Conservation (phyloP, 257 asterid species). For the Jacaranda mimosifolia region DNA sequence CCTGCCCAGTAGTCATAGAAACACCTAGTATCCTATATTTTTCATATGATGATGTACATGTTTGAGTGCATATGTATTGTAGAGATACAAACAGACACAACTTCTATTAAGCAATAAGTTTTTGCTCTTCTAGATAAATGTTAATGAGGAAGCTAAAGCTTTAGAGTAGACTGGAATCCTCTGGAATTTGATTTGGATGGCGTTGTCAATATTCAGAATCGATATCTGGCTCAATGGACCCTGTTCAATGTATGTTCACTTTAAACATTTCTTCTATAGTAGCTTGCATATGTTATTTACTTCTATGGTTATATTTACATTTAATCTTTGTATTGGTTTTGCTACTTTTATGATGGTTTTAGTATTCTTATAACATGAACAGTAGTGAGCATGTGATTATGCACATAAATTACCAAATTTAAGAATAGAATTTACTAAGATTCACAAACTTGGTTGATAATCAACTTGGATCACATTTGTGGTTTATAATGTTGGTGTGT, state of each 20-base stretch:
- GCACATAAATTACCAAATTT: not conserved
- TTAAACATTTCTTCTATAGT: not conserved
- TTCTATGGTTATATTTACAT: no score
- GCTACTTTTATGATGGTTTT: not conserved
- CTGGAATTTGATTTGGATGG: slow-evolving; percentile 67
- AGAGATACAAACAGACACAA: not conserved
- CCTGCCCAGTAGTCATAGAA: not conserved
- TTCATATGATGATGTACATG: slow-evolving; percentile 9
- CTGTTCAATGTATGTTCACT: slow-evolving; percentile 57
- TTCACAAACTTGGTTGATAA: not conserved
- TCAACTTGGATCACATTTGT: not conserved
- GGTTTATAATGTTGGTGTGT: not conserved
- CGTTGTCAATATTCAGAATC: slow-evolving; percentile 70
- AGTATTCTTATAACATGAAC: not conserved
- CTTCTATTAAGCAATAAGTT: not conserved
- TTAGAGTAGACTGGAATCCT: slow-evolving; percentile 71
- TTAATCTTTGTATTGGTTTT: no score
- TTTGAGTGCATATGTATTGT: slow-evolving; percentile 1
- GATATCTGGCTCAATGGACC: slow-evolving; percentile 81
- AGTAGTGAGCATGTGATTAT: not conserved
- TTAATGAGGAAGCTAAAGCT: slow-evolving; percentile 52
- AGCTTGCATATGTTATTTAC: no score
- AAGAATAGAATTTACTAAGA: not conserved
- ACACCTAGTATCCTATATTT: not conserved
- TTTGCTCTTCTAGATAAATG: slow-evolving; percentile 47